A percentile compares a stretch with the other conserved stretches of the same genome.
Evolutionary conservation across 1,284 basidiomycete genomes (phyloP).

Genomic region (Tylopilus sp.): DNA sequence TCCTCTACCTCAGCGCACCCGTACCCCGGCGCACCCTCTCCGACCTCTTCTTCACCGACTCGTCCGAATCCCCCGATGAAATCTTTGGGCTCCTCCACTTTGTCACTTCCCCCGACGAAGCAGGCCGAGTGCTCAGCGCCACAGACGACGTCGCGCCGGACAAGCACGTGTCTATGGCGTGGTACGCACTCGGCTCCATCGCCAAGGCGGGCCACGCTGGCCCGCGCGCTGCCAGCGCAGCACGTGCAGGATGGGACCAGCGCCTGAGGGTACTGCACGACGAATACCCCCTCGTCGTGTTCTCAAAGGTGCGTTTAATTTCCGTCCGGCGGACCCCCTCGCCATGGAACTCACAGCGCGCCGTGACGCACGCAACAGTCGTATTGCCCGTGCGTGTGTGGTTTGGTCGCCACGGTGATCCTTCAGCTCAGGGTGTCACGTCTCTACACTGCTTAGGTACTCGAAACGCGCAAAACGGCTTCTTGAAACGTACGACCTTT

Average conservation of each 20-base stretch:
- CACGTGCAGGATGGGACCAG: conserved; percentile 43
- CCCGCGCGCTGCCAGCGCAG: not conserved
- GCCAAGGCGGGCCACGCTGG: not conserved
- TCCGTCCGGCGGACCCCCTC: not conserved
- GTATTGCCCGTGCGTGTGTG: conserved; percentile 59
- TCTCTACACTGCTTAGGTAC: conserved; percentile 40
- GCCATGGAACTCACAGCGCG: not conserved
- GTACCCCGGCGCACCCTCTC: conserved; percentile 24
- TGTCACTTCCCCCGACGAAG: conserved; percentile 45
- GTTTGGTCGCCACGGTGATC: conserved; percentile 8
- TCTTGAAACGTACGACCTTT: conserved; percentile 59
- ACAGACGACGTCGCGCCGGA: conserved; percentile 36
- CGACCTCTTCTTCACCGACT: conserved; percentile 32
- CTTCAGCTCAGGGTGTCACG: not conserved
- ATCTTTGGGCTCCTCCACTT: conserved; percentile 66
- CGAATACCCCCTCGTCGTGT: conserved; percentile 66
- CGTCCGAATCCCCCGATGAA: conserved; percentile 43
- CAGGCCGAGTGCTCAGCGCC: conserved; percentile 12
- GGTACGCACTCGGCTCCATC: conserved; percentile 40
- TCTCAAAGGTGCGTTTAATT: conserved; percentile 62
- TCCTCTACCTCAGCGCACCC: conserved; percentile 30
- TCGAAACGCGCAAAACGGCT: conserved; percentile 69
- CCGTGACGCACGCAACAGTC: conserved; percentile 39
- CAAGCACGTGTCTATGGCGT: conserved; percentile 44
- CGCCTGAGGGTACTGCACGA: conserved; percentile 44